Evolutionary conservation across 164 flowering plant genomes (phyloP).

Genomic region (Aristolochia contorta): DNA sequence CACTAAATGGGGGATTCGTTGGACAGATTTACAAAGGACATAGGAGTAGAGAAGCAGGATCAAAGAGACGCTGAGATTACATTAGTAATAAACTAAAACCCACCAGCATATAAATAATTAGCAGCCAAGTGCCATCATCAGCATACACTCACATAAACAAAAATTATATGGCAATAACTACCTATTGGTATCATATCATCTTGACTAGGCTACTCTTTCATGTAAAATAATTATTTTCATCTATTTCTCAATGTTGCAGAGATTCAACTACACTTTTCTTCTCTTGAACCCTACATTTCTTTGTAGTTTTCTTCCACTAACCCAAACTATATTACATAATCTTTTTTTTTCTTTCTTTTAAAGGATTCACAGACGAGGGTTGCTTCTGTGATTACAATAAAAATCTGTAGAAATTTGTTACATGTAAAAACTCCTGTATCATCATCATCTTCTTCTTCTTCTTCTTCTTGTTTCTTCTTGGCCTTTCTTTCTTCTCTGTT

Average conservation of each 20-base stretch:
- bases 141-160: too few species aligned
- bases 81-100: too few species aligned
- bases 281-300: conserved; percentile 15
- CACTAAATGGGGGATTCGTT: too few species aligned
- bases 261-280: conserved; percentile 16
- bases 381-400: conserved; percentile 10
- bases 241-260: conserved; percentile 20
- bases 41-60: too few species aligned
- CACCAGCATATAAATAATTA: too few species aligned
- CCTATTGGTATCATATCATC: not conserved
- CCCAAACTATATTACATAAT: conserved; percentile 15
- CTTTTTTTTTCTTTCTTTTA: conserved; percentile 9
- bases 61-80: too few species aligned
- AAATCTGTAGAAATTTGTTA: conserved; percentile 14
- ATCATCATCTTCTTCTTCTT: conserved; percentile 19
- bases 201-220: not conserved
- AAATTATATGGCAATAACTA: not conserved
- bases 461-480: not conserved
- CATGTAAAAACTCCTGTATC: conserved; percentile 16
- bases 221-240: conserved; percentile 11
- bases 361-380: conserved; percentile 9
- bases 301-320: conserved; percentile 18
- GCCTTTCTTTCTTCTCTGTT: not conserved
- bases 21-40: too few species aligned
- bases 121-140: conserved; percentile 1